phyloP scores from a whole-genome alignment of 768 basidiomycete genomes.

The Boletus pseudopeckii region DNA sequence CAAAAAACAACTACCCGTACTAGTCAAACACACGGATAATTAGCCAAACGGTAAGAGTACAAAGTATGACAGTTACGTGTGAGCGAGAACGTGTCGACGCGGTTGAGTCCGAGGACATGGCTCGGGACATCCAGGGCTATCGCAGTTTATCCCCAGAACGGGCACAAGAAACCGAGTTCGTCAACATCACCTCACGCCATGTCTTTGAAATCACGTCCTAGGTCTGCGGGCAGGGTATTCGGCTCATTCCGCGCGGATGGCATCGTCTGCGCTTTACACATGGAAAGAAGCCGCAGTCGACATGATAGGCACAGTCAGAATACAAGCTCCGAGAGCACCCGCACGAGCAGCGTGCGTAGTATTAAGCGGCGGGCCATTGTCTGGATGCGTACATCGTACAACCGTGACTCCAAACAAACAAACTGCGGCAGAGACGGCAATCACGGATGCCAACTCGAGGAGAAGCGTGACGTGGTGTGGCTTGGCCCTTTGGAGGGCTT shows the following conservation, averaged over 20 bases:
- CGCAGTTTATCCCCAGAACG: background rate
- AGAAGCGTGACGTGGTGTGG: background rate
- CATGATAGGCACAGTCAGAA: slow-evolving; percentile 5
- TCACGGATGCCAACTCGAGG: slow-evolving; percentile 6
- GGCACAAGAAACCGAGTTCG: background rate
- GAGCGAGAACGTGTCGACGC: background rate
- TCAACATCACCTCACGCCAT: slow-evolving; percentile 4
- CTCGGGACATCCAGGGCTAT: background rate
- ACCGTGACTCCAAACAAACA: slow-evolving; percentile 7
- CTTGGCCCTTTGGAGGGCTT: background rate
- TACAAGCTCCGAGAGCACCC: slow-evolving; percentile 9
- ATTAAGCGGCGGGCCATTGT: background rate
- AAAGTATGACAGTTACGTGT: slow-evolving; percentile 12
- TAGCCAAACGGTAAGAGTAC: slow-evolving; percentile 16
- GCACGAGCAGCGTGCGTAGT: slow-evolving; percentile 16
- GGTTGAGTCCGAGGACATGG: background rate
- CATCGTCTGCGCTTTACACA: slow-evolving; percentile 1
- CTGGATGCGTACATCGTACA: background rate
- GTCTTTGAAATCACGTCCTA: no score
- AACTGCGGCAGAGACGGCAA: slow-evolving; percentile 15
- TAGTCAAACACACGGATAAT: no score
- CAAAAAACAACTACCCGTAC: background rate
- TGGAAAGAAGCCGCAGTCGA: slow-evolving; percentile 5
- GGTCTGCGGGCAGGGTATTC: no score
- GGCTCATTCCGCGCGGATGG: no score